Base-by-base conservation (phyloP, 257 asterid genomes). In the Solanum corneliomulleri region DNA sequence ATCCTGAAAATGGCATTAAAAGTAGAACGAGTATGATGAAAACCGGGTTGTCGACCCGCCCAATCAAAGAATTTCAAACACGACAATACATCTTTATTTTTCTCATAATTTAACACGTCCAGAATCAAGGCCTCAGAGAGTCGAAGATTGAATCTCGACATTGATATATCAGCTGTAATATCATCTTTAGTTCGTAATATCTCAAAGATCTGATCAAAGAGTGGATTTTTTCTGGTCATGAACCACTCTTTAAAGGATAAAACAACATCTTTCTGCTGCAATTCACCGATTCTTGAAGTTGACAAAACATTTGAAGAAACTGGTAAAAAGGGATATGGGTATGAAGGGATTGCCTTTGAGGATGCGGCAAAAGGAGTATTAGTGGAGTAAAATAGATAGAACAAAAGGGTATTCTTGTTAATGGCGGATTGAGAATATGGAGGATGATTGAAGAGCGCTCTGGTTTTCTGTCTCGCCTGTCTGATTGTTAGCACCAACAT, bases 31-130 rank as follows among this genome's bases (percentile, higher is more conserved):
- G 98, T 94, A 89, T 95, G 98, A 91, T 88, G 84, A 90, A 95
- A 97, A 31, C 96, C 94, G 3, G 64, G 91, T 86, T 94, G 98
- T 16, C 94, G 90, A 15, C 98, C 98, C n/a, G 94, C 95, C 99
- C 99, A 97, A 87, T 95, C 98, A 89, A 97, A 95, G 92, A 97
- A 96, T 81, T 92, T 95, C 87, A 94, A 88, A 89, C 98, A 94
- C 20, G 95, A 90, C 39, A 94, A 94, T 15, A 93, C 92, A 66
- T 97, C 97, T 7, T 90, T 89, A 9, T 86, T 74, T 45, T 87
- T 89, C 85, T 90, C 93, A 56, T 95, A 93, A 18, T 77, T 90
- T 88, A 97, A 83, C 3, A 95, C 92, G 18, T 93, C 93, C 7
- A 94, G 93, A 82, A 97, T 92, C 25, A 97, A 52, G 3, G 84